Percentiles rank a stretch among this genome's conserved stretches.
These are phyloP conservation scores for Naganishia friedmannii DNA, from an alignment of 768 basidiomycete genomes.

Conservation along the genomic window DNA sequence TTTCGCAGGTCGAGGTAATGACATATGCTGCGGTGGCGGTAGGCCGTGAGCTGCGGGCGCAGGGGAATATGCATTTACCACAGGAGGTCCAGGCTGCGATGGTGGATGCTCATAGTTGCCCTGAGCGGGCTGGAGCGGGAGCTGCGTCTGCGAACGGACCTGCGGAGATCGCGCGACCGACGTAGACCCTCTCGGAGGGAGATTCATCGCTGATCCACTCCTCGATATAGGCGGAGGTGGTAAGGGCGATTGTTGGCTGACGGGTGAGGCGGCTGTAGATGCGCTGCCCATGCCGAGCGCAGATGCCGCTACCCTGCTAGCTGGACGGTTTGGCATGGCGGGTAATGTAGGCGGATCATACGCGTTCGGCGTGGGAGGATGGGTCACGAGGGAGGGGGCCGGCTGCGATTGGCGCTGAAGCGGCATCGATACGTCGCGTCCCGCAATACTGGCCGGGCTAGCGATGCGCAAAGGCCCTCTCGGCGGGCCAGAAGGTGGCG, in stretches of 20 bases:
- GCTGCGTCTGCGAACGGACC: not conserved
- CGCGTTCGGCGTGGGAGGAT: constrained; percentile 7
- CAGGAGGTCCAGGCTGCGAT: not conserved
- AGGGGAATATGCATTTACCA: not conserved
- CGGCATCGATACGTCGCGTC: not conserved
- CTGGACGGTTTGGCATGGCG: constrained; percentile 24
- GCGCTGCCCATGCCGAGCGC: constrained; percentile 44
- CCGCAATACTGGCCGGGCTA: not conserved
- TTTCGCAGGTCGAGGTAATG: not conserved
- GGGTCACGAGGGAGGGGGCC: not conserved
- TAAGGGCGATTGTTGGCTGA: not conserved
- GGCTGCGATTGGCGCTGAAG: constrained; percentile 4
- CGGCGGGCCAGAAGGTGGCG: constrained; percentile 33
- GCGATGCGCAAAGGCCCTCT: constrained; percentile 21
- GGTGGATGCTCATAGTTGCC: not conserved
- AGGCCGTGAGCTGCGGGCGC: too few relatives aligned
- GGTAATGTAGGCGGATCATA: constrained; percentile 25
- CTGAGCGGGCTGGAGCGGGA: not conserved
- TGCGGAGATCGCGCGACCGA: not conserved
- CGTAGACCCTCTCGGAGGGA: not conserved
- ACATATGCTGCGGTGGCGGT: not conserved
- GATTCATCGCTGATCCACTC: not conserved
- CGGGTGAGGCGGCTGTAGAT: not conserved
- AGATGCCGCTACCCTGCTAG: constrained; percentile 65
- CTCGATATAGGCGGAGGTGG: not conserved